Base-by-base conservation (phyloP, 108 stramenopile genomes). In the Pseudonitzschia pungens region DNA sequence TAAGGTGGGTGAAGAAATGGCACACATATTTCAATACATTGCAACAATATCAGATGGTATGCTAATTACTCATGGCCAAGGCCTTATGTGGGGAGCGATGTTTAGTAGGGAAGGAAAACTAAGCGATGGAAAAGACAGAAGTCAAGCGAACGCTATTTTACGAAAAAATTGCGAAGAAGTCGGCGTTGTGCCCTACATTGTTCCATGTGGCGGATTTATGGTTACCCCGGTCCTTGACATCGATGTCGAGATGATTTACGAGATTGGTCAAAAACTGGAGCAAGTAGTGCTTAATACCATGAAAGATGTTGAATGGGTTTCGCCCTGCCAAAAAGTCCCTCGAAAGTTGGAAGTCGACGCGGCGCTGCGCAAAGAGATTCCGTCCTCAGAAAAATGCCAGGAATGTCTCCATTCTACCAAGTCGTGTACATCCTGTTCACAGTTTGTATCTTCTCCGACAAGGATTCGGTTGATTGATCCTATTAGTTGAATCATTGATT, bases 181-280 rank as follows among this genome's bases (percentile, higher is more conserved):
- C 45, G 79, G 68, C n/a, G 72, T 87, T 24, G 43, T 87, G 40
- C 86, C 86, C 16, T 87, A 87, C 41, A 75, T 82, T 54, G 83
- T 87, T 26, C 86, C 86, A 21, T 79, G 72, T 0, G 86, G 86
- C 32, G 86, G 86, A 1, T 80, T 87, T 60, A 87, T 87, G 86
- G 64, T 87, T 1, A 82, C 83, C 14, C 86, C 86, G 11, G 36
- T 72, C 1, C 36, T 76, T 21, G 86, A 87, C 48, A 68, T 81
- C 28, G 84, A 84, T 45, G 71, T 81, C 15, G 80, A 50, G 4
- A 81, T 73, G 9, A 58, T 84, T 28, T 66, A 81, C 63, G 77
- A 78, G 44, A 81, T 84, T 16, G 80, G 65, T 2, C 74, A 74
- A 24, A 70, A 70, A n/a, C 73, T 84, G 12, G 80, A 78, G 42